Evolutionary conservation across 2,329 filamentous ascomycete species (phyloP).

Genomic region (Paracoccidioides brasiliensis): DNA sequence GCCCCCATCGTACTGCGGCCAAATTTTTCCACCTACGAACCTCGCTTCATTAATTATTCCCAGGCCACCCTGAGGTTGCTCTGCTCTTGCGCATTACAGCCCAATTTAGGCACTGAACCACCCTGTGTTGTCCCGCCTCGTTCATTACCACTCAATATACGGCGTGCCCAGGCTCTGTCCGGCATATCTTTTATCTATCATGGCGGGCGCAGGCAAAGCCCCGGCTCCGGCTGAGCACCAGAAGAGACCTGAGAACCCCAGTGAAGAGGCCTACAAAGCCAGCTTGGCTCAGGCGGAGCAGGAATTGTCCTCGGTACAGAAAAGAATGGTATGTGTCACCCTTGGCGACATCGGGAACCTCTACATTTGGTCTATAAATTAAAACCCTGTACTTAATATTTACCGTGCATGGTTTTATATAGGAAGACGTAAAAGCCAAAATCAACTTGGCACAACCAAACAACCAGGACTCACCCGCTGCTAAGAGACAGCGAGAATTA

Average conservation of each 20-base stretch:
- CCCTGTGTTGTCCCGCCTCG: background rate
- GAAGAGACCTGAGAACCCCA: constrained; percentile 68
- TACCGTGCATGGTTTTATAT: constrained; percentile 22
- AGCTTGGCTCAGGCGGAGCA: constrained; percentile 72
- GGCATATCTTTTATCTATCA: constrained; percentile 10
- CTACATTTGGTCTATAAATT: background rate
- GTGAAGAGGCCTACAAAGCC: constrained; percentile 73
- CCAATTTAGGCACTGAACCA: background rate
- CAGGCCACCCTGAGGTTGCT: background rate
- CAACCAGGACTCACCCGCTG: constrained; percentile 66
- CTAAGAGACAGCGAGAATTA: constrained; percentile 76
- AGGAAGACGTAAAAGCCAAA: constrained; percentile 83
- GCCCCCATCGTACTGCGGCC: constrained; percentile 9
- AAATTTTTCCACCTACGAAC: constrained; percentile 9
- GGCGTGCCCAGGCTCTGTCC: background rate
- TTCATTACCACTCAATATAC: background rate
- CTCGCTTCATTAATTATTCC: background rate
- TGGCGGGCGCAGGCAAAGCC: constrained; percentile 21
- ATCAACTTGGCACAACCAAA: constrained; percentile 70
- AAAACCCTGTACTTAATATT: background rate
- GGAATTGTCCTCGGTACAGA: constrained; percentile 65
- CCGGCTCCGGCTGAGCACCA: constrained; percentile 25
- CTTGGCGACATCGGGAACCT: background rate
- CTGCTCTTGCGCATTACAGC: background rate
- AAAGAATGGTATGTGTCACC: constrained; percentile 45